These are phyloP conservation scores for Laetiporus sulphureus DNA, from an alignment of 1,284 basidiomycete species.

Conservation along the genomic window DNA sequence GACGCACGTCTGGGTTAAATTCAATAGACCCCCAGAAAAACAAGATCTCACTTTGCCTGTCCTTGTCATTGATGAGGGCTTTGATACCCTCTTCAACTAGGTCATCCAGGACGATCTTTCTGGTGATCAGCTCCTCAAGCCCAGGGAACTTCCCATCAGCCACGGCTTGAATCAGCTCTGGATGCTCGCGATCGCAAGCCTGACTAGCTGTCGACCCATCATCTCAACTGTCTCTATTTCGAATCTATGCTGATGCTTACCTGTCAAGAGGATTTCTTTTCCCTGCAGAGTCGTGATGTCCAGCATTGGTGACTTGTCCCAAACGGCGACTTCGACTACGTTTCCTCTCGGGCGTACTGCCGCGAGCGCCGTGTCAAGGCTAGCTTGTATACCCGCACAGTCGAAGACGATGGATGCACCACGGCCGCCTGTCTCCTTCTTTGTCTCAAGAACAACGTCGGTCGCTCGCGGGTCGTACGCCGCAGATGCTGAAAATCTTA, in stretches of 20 bases:
- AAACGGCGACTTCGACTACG: conserved; percentile 25
- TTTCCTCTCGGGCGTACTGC: conserved; percentile 23
- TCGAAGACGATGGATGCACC: conserved; percentile 29
- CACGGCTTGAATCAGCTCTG: conserved; percentile 22
- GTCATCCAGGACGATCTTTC: conserved; percentile 24
- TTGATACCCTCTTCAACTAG: conserved; percentile 27
- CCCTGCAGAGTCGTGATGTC: conserved; percentile 22
- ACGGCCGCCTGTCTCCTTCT: conserved; percentile 18
- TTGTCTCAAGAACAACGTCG: conserved; percentile 15
- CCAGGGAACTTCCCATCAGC: conserved; percentile 20
- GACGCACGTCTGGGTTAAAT: not conserved
- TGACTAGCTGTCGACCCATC: conserved; percentile 11
- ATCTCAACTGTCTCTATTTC: not conserved
- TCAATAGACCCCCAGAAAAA: not conserved
- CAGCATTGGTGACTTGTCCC: conserved; percentile 20
- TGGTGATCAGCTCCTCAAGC: conserved; percentile 24
- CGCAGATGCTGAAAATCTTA: conserved; percentile 20
- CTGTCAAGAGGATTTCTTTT: conserved; percentile 22
- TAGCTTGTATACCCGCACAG: conserved; percentile 24
- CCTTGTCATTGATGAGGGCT: conserved; percentile 26
- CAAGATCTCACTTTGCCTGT: conserved; percentile 20
- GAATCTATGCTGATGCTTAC: conserved; percentile 8
- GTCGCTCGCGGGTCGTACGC: conserved; percentile 17
- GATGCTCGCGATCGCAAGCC: conserved; percentile 22
- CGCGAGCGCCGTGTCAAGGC: conserved; percentile 20